Base-by-base conservation (phyloP, 2,329 filamentous ascomycete genomes). In the Cadophora malorum region DNA sequence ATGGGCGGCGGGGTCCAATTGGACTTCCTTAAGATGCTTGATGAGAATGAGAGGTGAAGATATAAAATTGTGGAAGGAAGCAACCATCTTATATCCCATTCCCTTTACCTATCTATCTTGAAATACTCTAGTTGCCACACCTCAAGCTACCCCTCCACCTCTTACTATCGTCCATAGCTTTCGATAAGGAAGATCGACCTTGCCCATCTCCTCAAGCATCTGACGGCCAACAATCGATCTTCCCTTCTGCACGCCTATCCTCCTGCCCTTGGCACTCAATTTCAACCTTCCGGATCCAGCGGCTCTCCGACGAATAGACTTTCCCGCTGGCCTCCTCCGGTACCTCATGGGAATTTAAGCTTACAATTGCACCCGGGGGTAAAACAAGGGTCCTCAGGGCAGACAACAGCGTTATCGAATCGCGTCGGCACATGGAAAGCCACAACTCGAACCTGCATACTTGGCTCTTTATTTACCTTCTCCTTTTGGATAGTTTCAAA, bases 391-490 rank as follows among this genome's bases (percentile, higher is more conserved):
- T 21, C 8, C n/a, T 59, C 63, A 65, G 55, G 63, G 25, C 63
- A 49, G 55, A 60, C 45, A 9, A 4, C 55, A 59, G 56, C 53
- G 55, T 65, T 65, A 63, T 65, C 66, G 66, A 65, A 68, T 68
- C 33, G 62, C 62, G 55, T 64, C 62, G 66, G 66, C 62, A 68
- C 66, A 68, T 65, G 66, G 38, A 53, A n/a, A 49, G 59, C 56
- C 58, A 45, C 49, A 58, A 41, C 47, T 31, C 33, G 52, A 28
- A 64, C 61, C 35, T 64, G 49, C 47, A 38, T 35, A 2, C 66
- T 68, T 68, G 63, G 66, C 47, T 47, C 21, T 33, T 19, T 53
- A 31, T 23, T 25, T 23, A 68, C 66, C 66, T 68, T 64, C 66
- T 62, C 25, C n/a, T 64, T 65, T 33, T 25, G 56, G 56, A 31